Conservation (phyloP, 2,329 filamentous ascomycete genomes). For the Pyrenophora tritici-repentis region DNA sequence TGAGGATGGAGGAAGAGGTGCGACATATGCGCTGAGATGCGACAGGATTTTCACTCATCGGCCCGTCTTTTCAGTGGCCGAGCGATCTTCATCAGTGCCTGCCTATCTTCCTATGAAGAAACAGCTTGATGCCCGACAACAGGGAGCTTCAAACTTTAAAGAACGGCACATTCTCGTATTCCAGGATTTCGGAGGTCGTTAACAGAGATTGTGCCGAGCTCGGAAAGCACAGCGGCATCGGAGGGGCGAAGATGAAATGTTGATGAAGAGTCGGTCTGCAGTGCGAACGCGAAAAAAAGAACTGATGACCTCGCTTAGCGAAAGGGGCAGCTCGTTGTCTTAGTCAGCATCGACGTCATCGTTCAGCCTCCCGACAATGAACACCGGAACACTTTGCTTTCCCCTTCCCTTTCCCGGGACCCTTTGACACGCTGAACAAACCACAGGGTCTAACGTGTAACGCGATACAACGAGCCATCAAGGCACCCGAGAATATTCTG, state of each 20-base stretch:
- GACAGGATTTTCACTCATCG: constrained; percentile 8
- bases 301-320: constrained; percentile 11
- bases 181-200: neutral
- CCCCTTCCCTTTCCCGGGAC: too few relatives aligned
- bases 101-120: constrained; percentile 19
- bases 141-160: constrained; percentile 28
- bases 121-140: constrained; percentile 33
- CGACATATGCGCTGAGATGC: constrained; percentile 1
- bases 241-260: neutral
- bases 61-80: constrained; percentile 5
- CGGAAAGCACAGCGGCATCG: constrained; percentile 4
- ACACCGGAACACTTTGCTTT: too few relatives aligned
- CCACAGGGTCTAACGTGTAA: neutral
- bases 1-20: constrained; percentile 1
- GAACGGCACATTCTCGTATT: constrained; percentile 6
- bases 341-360: constrained; percentile 14
- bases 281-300: constrained; percentile 10
- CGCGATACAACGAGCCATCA: too few relatives aligned
- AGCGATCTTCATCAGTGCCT: constrained; percentile 22
- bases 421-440: neutral
- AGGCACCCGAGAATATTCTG: too few relatives aligned
- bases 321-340: constrained; percentile 11
- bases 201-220: neutral
- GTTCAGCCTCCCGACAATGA: too few relatives aligned
- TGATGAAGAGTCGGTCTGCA: constrained; percentile 8